Conservation (phyloP, 1,284 basidiomycete species). For the Malassezia psittaci region DNA sequence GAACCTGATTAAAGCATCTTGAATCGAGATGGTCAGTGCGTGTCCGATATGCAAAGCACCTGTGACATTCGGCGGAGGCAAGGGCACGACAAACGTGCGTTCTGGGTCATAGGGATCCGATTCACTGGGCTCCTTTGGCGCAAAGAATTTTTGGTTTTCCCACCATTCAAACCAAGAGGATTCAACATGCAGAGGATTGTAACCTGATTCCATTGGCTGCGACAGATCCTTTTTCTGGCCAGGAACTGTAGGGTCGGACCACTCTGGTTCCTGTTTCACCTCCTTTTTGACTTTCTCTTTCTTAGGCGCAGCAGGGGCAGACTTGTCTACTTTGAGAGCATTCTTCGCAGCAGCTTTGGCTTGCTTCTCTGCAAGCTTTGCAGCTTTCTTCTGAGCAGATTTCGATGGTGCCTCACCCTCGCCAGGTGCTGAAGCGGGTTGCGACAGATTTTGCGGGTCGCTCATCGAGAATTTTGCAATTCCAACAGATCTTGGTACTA, state of each 20-base stretch:
- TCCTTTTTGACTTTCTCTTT: conserved; percentile 46
- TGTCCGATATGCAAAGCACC: conserved; percentile 94
- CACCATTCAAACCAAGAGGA: conserved; percentile 99
- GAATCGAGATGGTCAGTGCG: conserved; percentile 81
- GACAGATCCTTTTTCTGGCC: conserved; percentile 57
- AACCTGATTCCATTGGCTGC: conserved; percentile 74
- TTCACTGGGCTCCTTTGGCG: conserved; percentile 53
- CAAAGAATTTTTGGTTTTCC: conserved; percentile 79
- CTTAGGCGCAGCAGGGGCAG: conserved; percentile 20
- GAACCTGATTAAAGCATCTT: conserved; percentile 58
- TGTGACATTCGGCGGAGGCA: conserved; percentile 97
- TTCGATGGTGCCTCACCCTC: conserved; percentile 21
- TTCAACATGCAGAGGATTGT: conserved; percentile 91
- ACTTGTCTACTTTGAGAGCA: conserved; percentile 37
- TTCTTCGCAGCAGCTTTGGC: conserved; percentile 38
- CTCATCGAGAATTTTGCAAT: conserved; percentile 10
- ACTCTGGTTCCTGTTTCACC: conserved; percentile 38
- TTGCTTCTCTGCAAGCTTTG: conserved; percentile 39
- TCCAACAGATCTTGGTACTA: background rate
- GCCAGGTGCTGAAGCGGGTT: background rate
- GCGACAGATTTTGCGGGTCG: background rate
- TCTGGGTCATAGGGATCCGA: conserved; percentile 42
- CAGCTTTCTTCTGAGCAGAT: conserved; percentile 37
- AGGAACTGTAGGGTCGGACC: conserved; percentile 36
- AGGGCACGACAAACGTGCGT: conserved; percentile 69